Percentiles rank a stretch among this genome's conserved stretches.
Conservation (phyloP, 371 early-diverging fungal species). For the Blastocladiella emersonii region DNA sequence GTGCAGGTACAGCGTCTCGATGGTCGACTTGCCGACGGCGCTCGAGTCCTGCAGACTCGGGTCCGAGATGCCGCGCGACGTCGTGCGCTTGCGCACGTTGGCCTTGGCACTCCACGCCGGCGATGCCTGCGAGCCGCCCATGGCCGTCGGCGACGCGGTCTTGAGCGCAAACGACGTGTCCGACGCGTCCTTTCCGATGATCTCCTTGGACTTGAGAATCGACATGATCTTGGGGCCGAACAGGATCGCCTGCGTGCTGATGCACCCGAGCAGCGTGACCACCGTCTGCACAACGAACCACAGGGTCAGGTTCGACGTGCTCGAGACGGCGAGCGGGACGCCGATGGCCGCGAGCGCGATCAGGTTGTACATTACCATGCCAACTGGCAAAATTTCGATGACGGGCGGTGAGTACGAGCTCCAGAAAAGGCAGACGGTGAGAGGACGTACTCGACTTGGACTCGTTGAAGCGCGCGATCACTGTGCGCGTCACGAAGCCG, state of each 20-base stretch:
- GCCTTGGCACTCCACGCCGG: too few relatives aligned
- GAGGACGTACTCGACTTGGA: not conserved
- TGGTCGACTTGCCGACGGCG: too few relatives aligned
- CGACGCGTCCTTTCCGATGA: too few relatives aligned
- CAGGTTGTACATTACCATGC: not conserved
- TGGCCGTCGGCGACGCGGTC: too few relatives aligned
- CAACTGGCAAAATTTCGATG: not conserved
- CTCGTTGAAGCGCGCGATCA: not conserved
- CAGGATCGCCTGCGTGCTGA: not conserved
- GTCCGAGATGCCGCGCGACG: too few relatives aligned
- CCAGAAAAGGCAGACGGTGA: not conserved
- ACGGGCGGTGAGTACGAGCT: not conserved
- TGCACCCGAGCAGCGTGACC: not conserved
- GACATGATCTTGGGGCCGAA: not conserved
- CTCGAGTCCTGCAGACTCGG: too few relatives aligned
- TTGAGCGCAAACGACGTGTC: too few relatives aligned
- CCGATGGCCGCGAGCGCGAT: not conserved
- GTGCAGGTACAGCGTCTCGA: too few relatives aligned
- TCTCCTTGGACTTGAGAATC: too few relatives aligned
- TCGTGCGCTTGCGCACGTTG: too few relatives aligned
- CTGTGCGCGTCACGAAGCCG: not conserved
- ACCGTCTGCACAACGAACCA: not conserved
- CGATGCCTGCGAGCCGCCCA: too few relatives aligned
- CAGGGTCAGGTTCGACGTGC: not conserved
- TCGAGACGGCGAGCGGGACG: not conserved